Percentiles rank a stretch among this genome's conserved stretches.
These are phyloP conservation scores for Nannochloropsis salina DNA, from an alignment of 108 stramenopile species.

Conservation along the genomic window DNA sequence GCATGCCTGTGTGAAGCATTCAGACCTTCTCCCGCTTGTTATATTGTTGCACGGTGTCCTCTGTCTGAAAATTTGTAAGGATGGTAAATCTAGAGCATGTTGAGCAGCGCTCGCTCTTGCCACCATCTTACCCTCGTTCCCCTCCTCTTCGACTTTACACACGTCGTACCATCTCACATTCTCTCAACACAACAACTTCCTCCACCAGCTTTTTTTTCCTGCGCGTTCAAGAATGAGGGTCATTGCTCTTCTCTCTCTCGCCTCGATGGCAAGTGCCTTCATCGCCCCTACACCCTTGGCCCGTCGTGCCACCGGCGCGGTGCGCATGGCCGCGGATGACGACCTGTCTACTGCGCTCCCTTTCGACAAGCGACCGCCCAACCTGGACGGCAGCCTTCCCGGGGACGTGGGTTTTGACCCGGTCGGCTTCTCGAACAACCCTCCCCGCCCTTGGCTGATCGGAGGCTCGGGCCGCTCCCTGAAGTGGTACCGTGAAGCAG, in stretches of 20 bases:
- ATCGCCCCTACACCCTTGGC: slow-evolving; percentile 13
- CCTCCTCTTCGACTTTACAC: neutral
- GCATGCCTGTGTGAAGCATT: too few relatives aligned
- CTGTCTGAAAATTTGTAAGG: too few relatives aligned
- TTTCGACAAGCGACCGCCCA: slow-evolving; percentile 41
- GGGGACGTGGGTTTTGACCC: slow-evolving; percentile 97
- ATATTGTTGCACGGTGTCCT: too few relatives aligned
- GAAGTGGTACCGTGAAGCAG: slow-evolving; percentile 90
- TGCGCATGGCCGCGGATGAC: slow-evolving; percentile 35
- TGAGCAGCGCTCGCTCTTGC: too few relatives aligned
- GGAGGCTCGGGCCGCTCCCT: slow-evolving; percentile 45
- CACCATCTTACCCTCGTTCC: neutral
- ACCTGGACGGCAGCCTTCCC: slow-evolving; percentile 75
- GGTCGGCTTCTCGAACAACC: slow-evolving; percentile 81
- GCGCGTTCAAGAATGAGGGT: neutral
- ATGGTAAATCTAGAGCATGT: too few relatives aligned
- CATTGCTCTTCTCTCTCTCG: neutral
- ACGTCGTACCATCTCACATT: neutral
- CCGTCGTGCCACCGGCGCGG: slow-evolving; percentile 1
- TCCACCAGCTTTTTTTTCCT: neutral
- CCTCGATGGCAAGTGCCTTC: slow-evolving; percentile 11
- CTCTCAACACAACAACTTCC: too few relatives aligned
- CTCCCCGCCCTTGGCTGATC: slow-evolving; percentile 61
- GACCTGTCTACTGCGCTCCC: slow-evolving; percentile 37
- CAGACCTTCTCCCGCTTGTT: too few relatives aligned